Base-by-base conservation (phyloP, 495 filamentous ascomycete genomes). In the Choiromyces venosus region DNA sequence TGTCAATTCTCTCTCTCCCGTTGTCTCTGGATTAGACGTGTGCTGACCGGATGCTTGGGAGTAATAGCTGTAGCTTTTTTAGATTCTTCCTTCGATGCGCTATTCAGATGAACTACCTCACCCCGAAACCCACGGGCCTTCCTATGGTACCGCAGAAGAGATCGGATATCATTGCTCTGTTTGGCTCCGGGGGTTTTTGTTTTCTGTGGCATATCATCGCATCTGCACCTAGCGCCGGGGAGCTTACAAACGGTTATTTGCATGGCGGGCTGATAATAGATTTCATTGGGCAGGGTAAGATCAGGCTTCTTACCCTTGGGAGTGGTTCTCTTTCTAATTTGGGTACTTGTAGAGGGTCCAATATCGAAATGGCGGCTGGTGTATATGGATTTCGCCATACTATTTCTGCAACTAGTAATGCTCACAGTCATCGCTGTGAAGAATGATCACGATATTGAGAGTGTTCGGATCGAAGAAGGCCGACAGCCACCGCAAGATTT, bases 261-360 rank as follows among this genome's bases (percentile, higher is more conserved):
- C 89, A 91, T 77, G 91, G 91, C 10, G 89, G 90, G 0, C 73
- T 92, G 35, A 84, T 91, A 73, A 88, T 92, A 77, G 90, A 92
- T 81, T 92, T 92, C 80, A 88, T 92, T 65, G 90, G 91, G 33
- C 89, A 91, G 81, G 72, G 79, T 81, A 64, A 37, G 73, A 37
- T 68, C 19, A 44, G 33, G 6, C 36, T 29, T n/a, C 44, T 29
- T 40, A 1, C 37, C 29, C 25, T 29, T 66, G 16, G 0, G 7
- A 52, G 7, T 40, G 25, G 36, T 65, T 64, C 69, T 76, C 42
- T 66, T 56, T 19, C 40, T 68, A 65, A 65, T n/a, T 52, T 38
- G 4, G 25, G 35, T 75, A 16, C 29, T 40, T 39, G 12, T 64
- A 81, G 76, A 81, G 68, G 79, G 79, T 19, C 79, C 79, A 25